Evolutionary conservation across 495 filamentous ascomycete genomes (phyloP).

Genomic region (Parathielavia hyrcaniae): DNA sequence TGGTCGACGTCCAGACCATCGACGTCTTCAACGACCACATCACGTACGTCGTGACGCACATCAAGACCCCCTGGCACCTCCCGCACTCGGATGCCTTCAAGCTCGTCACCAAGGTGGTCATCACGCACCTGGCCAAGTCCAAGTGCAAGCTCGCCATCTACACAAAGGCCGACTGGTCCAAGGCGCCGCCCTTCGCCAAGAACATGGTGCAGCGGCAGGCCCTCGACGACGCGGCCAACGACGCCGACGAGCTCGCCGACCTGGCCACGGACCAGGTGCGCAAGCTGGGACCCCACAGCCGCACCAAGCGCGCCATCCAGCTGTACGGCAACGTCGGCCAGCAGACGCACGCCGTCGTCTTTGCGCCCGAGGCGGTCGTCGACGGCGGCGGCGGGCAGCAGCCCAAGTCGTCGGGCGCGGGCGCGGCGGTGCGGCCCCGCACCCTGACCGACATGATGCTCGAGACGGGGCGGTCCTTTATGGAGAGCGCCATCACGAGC

Average conservation of each 20-base stretch:
- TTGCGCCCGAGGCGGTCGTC: constrained; percentile 42
- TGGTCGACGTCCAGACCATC: constrained; percentile 81
- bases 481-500: constrained; percentile 63
- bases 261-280: constrained; percentile 82
- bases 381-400: constrained; percentile 35
- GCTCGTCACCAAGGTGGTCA: constrained; percentile 83
- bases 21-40: constrained; percentile 91
- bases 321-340: constrained; percentile 85
- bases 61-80: constrained; percentile 84
- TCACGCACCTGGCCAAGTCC: constrained; percentile 85
- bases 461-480: constrained; percentile 60
- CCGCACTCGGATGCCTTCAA: constrained; percentile 73
- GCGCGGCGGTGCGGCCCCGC: constrained; percentile 56
- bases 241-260: constrained; percentile 79
- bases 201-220: constrained; percentile 76
- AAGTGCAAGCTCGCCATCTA: constrained; percentile 88
- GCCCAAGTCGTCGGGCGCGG: constrained; percentile 32
- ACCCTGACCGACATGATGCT: constrained; percentile 62
- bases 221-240: constrained; percentile 68
- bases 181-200: constrained; percentile 57
- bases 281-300: constrained; percentile 69
- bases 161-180: constrained; percentile 79
- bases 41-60: constrained; percentile 88
- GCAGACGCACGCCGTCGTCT: constrained; percentile 59
- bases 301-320: constrained; percentile 82